Conservation (phyloP, 2,329 filamentous ascomycete genomes). For the Clathrospora elynae region DNA sequence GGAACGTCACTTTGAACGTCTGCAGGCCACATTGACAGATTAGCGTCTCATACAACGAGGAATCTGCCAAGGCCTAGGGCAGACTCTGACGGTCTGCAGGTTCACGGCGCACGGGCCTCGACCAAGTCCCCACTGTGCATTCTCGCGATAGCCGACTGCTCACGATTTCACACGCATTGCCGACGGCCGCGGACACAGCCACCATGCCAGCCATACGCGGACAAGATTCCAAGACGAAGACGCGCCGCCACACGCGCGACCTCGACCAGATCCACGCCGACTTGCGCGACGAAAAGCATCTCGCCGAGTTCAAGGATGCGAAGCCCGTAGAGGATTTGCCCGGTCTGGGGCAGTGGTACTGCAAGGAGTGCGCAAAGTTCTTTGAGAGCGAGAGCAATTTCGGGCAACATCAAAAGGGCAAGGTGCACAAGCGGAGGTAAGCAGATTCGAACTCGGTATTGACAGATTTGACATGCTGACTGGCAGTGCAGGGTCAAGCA, state of each 20-base stretch:
- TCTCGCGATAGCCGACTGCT: constrained; percentile 31
- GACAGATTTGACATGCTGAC: constrained; percentile 16
- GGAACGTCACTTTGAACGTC: too few species aligned
- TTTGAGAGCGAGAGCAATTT: constrained; percentile 85
- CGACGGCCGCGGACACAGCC: constrained; percentile 37
- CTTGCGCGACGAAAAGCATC: constrained; percentile 75
- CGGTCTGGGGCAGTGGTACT: constrained; percentile 84
- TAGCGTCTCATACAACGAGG: too few species aligned
- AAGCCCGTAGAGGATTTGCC: constrained; percentile 87
- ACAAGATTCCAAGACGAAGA: constrained; percentile 56
- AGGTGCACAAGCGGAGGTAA: constrained; percentile 90
- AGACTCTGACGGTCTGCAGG: constrained; percentile 40
- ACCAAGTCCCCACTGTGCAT: constrained; percentile 23
- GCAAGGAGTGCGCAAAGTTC: constrained; percentile 93
- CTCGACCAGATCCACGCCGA: constrained; percentile 91
- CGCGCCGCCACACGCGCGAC: constrained; percentile 67
- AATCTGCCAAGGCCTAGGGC: too few species aligned
- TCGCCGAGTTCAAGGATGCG: constrained; percentile 75
- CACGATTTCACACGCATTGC: constrained; percentile 28
- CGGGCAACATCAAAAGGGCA: constrained; percentile 77
- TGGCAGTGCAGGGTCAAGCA: constrained; percentile 70
- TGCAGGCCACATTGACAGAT: too few species aligned
- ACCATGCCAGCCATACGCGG: constrained; percentile 58
- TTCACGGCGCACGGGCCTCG: constrained; percentile 17
- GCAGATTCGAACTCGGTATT: constrained; percentile 1